Percentiles rank a stretch among this genome's conserved stretches.
phyloP scores from a whole-genome alignment of 805 yeast genomes.

The Clavispora asparagi region DNA sequence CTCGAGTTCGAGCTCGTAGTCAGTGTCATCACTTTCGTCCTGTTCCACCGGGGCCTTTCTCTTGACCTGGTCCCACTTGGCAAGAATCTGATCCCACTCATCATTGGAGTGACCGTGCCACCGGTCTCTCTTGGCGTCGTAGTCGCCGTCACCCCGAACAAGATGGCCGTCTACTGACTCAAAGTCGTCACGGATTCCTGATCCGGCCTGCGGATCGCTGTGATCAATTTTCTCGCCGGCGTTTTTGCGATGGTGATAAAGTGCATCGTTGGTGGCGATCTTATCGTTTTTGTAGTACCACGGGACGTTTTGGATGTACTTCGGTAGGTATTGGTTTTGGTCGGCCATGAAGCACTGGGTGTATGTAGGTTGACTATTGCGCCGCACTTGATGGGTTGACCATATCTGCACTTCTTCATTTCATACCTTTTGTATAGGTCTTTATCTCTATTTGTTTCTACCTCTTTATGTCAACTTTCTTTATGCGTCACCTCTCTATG shows the following conservation, averaged over 20 bases:
- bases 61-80: slow-evolving; percentile 41
- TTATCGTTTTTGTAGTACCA: slow-evolving; percentile 28
- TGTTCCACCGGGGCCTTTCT: slow-evolving; percentile 6
- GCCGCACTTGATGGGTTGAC: neutral
- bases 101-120: slow-evolving; percentile 75
- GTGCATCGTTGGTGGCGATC: slow-evolving; percentile 30
- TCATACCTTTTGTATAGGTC: too few relatives aligned
- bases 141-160: slow-evolving; percentile 34
- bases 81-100: slow-evolving; percentile 52
- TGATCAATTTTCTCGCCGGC: slow-evolving; percentile 38
- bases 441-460: too few relatives aligned
- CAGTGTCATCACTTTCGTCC: slow-evolving; percentile 32
- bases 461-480: too few relatives aligned
- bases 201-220: slow-evolving; percentile 50
- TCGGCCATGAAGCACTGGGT: neutral
- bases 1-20: slow-evolving; percentile 34
- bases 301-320: slow-evolving; percentile 33
- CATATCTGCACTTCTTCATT: neutral
- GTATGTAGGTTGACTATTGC: too few relatives aligned
- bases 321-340: slow-evolving; percentile 32
- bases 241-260: slow-evolving; percentile 53
- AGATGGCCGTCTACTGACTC: slow-evolving; percentile 8
- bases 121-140: slow-evolving; percentile 71
- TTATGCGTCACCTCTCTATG: too few relatives aligned
- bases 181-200: slow-evolving; percentile 50